Base-by-base conservation (phyloP, 2,329 filamentous ascomycete species). In the Cordyceps militaris region DNA sequence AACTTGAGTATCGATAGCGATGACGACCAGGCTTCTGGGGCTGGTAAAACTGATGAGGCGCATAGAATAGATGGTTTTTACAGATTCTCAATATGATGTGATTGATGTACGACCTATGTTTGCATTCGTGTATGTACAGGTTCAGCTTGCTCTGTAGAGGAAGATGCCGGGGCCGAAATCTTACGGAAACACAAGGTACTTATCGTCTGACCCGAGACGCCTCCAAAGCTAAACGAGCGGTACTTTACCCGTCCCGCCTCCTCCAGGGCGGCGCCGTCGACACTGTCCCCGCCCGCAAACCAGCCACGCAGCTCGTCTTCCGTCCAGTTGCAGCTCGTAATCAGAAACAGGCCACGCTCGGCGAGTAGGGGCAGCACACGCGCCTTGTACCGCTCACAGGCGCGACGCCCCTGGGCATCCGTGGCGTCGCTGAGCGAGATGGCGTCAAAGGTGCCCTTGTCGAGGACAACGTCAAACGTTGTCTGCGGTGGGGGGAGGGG, bases 321-420 rank as follows among this genome's bases (percentile, higher is more conserved):
- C 1, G 93, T 97, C 94, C 94, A 99, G 74, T 99, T 99, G 71
- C 94, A 99, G 72, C 91, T 97, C 56, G 94, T 97, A 56, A 99
- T 83, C 60, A 97, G 73, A 65, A 97, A 82, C 24, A 90, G 77
- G 0, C 90, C 90, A 1, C 86, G 87, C 1, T 73, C 74, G 64
- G 83, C 84, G 53, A 97, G 80, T 62, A 97, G 77, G 28, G 72
- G 74, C 61, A 86, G 75, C 32, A 93, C 85, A 54, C 84, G 82
- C 48, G 80, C 78, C 49, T 83, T 81, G 74, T 99, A 99, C 3
- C 80, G 79, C 70, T 95, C 89, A 68, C 85, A 88, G 13, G 88
- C 77, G 56, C 87, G 80, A 38, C 82, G 75, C 0, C 81, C 85
- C 14, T 71, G 69, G 54, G 73, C 73, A 63, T 78, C 76, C 30